phyloP scores from a whole-genome alignment of 495 filamentous ascomycete species.

The Trichoderma parareesei region DNA sequence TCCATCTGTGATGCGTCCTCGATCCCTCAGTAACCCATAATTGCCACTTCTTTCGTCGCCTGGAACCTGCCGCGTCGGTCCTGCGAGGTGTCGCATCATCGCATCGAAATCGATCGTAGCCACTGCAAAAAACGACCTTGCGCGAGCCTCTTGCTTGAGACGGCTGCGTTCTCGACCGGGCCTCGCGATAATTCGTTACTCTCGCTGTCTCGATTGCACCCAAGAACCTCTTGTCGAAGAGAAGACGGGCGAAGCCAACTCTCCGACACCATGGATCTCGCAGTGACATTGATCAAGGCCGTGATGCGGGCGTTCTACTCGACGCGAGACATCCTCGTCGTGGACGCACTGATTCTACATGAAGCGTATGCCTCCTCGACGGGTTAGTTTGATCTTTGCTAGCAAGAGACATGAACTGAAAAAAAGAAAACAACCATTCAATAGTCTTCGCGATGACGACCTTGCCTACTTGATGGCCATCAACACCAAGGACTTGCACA shows the following conservation, averaged over 20 bases:
- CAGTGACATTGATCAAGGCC: constrained; percentile 63
- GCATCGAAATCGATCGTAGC: not conserved
- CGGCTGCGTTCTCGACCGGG: not conserved
- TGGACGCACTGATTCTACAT: constrained; percentile 90
- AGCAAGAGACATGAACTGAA: constrained; percentile 16
- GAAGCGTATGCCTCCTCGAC: constrained; percentile 54
- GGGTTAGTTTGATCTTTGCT: not conserved
- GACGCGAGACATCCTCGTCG: constrained; percentile 75
- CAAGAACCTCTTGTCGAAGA: not conserved
- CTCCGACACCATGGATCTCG: constrained; percentile 7
- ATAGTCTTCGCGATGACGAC: constrained; percentile 76
- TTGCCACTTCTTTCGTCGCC: not conserved
- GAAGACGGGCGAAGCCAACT: not conserved
- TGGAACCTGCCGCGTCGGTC: not conserved
- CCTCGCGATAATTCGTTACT: not conserved
- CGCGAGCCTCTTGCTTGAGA: not conserved
- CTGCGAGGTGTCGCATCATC: not conserved
- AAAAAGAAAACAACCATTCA: constrained; percentile 9
- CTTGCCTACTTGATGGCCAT: constrained; percentile 76
- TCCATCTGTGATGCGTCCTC: not conserved
- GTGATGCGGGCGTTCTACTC: constrained; percentile 90
- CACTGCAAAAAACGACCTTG: not conserved
- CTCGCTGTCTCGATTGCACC: not conserved
- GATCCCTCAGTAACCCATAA: not conserved
- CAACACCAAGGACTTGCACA: constrained; percentile 82